Evolutionary conservation across 352 stramenopile genomes (phyloP), one percentile per base, ranked within the genome.

Genomic region (Phytophthora cryptogea): DNA sequence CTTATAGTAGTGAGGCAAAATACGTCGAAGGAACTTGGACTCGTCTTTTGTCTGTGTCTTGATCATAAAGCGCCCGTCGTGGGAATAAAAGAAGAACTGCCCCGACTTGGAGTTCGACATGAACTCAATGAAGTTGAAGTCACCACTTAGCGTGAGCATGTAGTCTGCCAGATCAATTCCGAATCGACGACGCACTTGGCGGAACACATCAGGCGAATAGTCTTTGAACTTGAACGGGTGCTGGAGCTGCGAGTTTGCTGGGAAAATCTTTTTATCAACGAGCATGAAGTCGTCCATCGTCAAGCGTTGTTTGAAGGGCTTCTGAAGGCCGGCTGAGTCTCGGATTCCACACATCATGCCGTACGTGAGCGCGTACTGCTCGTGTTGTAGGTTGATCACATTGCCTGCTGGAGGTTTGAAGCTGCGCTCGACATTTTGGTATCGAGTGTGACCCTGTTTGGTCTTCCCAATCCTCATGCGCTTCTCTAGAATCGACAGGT

Each of bases 81-180:
- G 92, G 8, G 95, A 98, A 65, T 99, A 99, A 72, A 99, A 99
- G 80, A 99, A 99, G 75, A 99, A 99, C 63, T 99, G 96, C 4
- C 97, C 97, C 69, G 89, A 98, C 77, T 99, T 99, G 47, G 94
- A 97, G 74, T 99, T 99, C 4, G 91, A 98, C 74, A 99, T 97
- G 76, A 99, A 99, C 82, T 99, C 95, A 62, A 99, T 97, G 72
- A 98, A 99, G 72, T 98, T 98, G 43, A 98, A 96, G 55, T 97
- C 90, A 5, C 90, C 90, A 48, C 85, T 92, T n/a, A 96, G 74
- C n/a, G 83, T 96, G 20, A 97, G 78, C 83, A 97, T 95, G 78
- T 96, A 97, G 35, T 96, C 88, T 11, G 79, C 80, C 50, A 79
- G 68, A 48, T 94, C 84, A 37, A 94, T 89, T 45, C 72, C 78